A percentile compares a stretch with the other conserved stretches of the same genome.
These are phyloP conservation scores for Orbilia brochopaga DNA, from an alignment of 2,329 filamentous ascomycete genomes.

Conservation along the genomic window DNA sequence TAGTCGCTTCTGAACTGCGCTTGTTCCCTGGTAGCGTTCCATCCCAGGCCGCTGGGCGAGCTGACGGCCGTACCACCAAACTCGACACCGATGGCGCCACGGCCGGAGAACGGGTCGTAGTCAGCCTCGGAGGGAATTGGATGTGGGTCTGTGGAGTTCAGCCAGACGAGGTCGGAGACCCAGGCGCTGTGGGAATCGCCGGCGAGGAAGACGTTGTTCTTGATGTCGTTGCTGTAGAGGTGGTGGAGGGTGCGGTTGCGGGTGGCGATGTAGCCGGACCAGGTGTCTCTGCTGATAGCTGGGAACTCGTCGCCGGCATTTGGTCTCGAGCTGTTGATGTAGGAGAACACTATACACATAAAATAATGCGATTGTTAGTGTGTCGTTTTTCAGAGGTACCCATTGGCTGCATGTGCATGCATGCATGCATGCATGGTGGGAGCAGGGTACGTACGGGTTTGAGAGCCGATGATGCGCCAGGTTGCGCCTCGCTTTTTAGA, in stretches of 20 bases:
- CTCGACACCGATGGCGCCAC: constrained; percentile 67
- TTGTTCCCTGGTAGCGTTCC: constrained; percentile 64
- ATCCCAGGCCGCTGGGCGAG: constrained; percentile 66
- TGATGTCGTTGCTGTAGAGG: constrained; percentile 71
- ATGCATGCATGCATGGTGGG: too few species aligned
- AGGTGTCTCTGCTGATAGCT: constrained; percentile 64
- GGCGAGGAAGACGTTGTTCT: constrained; percentile 74
- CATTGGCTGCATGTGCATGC: too few species aligned
- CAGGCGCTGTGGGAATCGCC: constrained; percentile 74
- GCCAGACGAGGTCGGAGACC: constrained; percentile 68
- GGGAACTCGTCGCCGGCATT: constrained; percentile 56
- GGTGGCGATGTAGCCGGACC: constrained; percentile 73
- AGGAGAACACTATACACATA: constrained; percentile 67
- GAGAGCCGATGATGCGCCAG: constrained; percentile 75
- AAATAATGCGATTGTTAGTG: too few species aligned
- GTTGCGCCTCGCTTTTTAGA: constrained; percentile 69
- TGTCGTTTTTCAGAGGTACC: too few species aligned
- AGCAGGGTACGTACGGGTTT: constrained; percentile 61
- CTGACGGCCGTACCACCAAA: constrained; percentile 72
- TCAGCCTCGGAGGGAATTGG: constrained; percentile 57
- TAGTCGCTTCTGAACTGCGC: constrained; percentile 62
- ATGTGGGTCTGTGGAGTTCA: constrained; percentile 54
- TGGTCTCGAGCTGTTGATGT: constrained; percentile 59
- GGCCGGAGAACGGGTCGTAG: constrained; percentile 65
- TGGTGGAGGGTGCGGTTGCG: constrained; percentile 72